phyloP scores from a whole-genome alignment of 768 basidiomycete species.

The Leucocoprinus birnbaumii region DNA sequence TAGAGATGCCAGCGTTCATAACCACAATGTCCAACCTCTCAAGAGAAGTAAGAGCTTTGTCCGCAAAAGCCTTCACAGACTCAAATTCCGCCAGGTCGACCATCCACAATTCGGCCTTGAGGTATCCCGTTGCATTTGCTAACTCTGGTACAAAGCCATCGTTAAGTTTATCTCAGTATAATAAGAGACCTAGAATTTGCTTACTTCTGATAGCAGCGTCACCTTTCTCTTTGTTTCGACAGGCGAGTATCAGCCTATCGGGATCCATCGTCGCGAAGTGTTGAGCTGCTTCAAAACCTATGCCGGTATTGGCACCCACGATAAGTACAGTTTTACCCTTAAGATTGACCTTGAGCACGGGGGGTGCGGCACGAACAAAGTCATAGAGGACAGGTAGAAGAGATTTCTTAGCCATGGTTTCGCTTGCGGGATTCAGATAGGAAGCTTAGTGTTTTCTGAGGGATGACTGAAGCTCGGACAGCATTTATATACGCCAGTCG shows the following conservation, averaged over 20 bases:
- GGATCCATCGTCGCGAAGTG: slow-evolving; percentile 44
- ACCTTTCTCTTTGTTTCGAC: slow-evolving; percentile 30
- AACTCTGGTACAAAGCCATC: slow-evolving; percentile 15
- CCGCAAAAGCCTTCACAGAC: slow-evolving; percentile 33
- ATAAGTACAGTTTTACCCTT: slow-evolving; percentile 47
- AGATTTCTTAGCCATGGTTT: no score
- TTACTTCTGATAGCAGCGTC: slow-evolving; percentile 30
- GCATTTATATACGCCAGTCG: no score
- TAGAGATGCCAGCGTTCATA: slow-evolving; percentile 35
- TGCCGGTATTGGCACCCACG: slow-evolving; percentile 46
- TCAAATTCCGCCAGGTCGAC: slow-evolving; percentile 35
- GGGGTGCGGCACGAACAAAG: slow-evolving; percentile 15
- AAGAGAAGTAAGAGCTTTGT: slow-evolving; percentile 27
- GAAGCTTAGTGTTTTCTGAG: no score
- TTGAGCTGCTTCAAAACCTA: slow-evolving; percentile 44
- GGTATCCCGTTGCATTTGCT: slow-evolving; percentile 27
- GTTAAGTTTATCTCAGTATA: no score
- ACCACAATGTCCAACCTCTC: slow-evolving; percentile 40
- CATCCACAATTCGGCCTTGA: slow-evolving; percentile 32
- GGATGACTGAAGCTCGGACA: no score
- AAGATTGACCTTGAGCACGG: slow-evolving; percentile 34
- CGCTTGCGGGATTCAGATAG: no score
- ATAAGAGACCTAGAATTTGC: slow-evolving; percentile 9
- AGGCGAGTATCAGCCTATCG: slow-evolving; percentile 32
- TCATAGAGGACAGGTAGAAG: no score